Evolutionary conservation across 176 grass and related monocot genomes (phyloP).

Genomic region (Olyra latifolia): DNA sequence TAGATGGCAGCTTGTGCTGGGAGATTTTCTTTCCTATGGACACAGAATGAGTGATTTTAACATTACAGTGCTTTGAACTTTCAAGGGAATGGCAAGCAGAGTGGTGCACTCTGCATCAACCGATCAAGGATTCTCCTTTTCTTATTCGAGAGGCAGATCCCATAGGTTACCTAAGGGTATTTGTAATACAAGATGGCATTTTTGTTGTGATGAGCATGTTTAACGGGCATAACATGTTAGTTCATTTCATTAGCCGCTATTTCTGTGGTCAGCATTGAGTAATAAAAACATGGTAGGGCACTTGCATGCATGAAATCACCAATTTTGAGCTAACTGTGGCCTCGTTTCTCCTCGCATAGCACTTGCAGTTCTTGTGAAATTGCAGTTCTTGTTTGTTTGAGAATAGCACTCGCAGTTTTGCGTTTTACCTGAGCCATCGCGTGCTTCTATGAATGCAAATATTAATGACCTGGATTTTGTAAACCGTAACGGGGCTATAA

Average conservation of each 20-base stretch:
- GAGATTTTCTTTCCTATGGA: background rate
- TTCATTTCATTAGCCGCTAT: background rate
- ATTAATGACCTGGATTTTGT: background rate
- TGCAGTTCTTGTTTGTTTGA: too few relatives aligned
- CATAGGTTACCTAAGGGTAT: background rate
- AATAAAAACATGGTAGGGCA: constrained; percentile 2
- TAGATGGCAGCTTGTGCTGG: background rate
- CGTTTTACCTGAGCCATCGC: background rate
- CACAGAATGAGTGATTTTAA: background rate
- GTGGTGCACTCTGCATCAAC: background rate
- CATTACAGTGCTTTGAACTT: background rate
- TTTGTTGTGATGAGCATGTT: constrained; percentile 26
- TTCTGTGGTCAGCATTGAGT: background rate
- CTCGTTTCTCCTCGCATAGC: background rate
- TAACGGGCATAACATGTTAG: background rate
- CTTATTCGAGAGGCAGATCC: constrained; percentile 13
- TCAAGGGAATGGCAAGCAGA: background rate
- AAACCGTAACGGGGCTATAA: background rate
- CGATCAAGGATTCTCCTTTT: background rate
- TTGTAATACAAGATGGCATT: constrained; percentile 18
- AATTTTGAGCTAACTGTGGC: background rate
- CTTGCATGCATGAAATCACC: background rate
- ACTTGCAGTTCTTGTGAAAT: too few relatives aligned
- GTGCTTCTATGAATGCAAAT: too few relatives aligned
- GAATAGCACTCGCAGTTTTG: background rate